Conservation (phyloP, 2,329 filamentous ascomycete genomes). For the Ilyonectria mors-panacis region DNA sequence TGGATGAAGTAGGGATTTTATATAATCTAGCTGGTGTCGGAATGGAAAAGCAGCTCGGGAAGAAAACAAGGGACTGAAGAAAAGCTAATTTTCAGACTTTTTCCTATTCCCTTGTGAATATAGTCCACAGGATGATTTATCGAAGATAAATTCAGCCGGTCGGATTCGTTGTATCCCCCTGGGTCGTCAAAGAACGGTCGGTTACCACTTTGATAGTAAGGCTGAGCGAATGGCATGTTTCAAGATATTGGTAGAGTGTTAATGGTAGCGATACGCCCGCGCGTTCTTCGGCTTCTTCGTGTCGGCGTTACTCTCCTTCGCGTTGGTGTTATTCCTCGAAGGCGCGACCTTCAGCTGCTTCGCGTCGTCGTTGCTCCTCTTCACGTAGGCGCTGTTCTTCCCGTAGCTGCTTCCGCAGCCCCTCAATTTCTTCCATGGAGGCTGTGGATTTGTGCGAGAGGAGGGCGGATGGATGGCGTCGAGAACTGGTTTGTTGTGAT, state of each 20-base stretch:
- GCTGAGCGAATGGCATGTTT: conserved; percentile 51
- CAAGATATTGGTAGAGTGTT: conserved; percentile 50
- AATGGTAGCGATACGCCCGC: conserved; percentile 39
- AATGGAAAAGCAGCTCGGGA: conserved; percentile 51
- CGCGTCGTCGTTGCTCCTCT: conserved; percentile 44
- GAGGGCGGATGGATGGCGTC: background rate
- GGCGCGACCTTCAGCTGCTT: conserved; percentile 41
- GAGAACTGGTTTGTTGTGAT: background rate
- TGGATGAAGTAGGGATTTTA: conserved; percentile 47
- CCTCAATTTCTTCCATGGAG: conserved; percentile 22
- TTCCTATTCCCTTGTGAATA: conserved; percentile 51
- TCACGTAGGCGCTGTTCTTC: conserved; percentile 5
- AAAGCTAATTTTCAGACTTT: conserved; percentile 51
- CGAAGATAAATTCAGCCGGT: conserved; percentile 52
- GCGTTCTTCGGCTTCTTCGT: conserved; percentile 22
- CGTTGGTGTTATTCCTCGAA: too few species aligned
- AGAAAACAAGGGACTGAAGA: conserved; percentile 44
- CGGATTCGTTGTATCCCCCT: conserved; percentile 40
- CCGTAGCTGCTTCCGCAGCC: conserved; percentile 5
- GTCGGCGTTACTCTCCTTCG: too few species aligned
- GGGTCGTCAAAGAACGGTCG: conserved; percentile 45
- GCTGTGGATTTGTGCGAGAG: background rate
- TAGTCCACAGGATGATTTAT: conserved; percentile 55
- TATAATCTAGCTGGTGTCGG: conserved; percentile 52
- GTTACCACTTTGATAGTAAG: conserved; percentile 51